Percentiles rank a stretch among this genome's conserved stretches.
Conservation (phyloP, 305 asterid species). For the Fraxinus sp. region DNA sequence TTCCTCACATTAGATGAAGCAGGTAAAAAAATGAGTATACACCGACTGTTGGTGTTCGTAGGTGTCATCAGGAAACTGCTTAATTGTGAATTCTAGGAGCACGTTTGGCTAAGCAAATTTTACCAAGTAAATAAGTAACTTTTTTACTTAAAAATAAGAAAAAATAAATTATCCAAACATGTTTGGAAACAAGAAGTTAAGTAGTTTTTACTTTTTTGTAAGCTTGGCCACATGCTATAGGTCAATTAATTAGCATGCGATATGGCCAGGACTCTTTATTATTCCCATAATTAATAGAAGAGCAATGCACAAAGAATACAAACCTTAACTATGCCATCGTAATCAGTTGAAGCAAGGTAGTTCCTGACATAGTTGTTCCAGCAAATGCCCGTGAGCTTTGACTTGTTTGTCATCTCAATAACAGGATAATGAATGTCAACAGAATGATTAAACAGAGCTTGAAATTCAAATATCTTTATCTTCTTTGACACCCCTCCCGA, state of each 20-base stretch:
- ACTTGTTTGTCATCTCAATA: slow-evolving; percentile 76
- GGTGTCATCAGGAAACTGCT: neutral
- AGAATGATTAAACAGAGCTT: slow-evolving; percentile 61
- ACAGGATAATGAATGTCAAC: slow-evolving; percentile 89
- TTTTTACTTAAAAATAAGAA: neutral
- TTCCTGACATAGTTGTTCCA: slow-evolving; percentile 95
- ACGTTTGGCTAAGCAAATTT: neutral
- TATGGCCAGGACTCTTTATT: neutral
- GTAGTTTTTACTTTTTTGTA: neutral
- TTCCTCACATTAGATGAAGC: neutral
- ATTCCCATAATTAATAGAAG: neutral
- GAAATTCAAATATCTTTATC: slow-evolving; percentile 75
- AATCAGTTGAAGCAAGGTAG: slow-evolving; percentile 88
- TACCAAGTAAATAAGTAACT: neutral
- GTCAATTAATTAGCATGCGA: neutral
- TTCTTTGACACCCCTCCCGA: slow-evolving; percentile 93
- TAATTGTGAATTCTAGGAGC: neutral
- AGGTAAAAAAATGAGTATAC: neutral
- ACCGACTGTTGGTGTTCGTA: neutral
- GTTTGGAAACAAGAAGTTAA: neutral
- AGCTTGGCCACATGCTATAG: neutral
- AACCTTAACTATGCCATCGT: slow-evolving; percentile 77
- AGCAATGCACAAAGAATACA: slow-evolving; percentile 18
- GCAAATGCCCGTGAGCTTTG: slow-evolving; percentile 78
- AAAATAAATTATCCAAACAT: neutral